Conservation (phyloP, 805 yeast species). For the Geotrichum ghanense region DNA sequence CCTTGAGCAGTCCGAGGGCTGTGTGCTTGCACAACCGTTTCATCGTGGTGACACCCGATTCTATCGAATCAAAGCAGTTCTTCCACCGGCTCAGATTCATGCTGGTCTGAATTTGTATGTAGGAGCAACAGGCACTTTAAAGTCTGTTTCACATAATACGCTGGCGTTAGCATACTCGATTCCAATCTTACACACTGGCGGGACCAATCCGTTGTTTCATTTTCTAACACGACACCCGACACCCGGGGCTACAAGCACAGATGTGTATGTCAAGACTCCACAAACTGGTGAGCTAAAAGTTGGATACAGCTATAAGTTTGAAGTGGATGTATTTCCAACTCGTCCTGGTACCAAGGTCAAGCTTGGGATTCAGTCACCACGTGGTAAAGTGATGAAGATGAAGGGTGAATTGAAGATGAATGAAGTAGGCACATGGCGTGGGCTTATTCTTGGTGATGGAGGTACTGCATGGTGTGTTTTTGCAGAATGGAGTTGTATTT, state of each 20-base stretch:
- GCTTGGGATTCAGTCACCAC: slow-evolving; percentile 71
- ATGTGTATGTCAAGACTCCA: slow-evolving; percentile 75
- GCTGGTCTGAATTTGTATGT: slow-evolving; percentile 72
- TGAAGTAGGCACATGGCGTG: slow-evolving; percentile 77
- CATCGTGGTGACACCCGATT: slow-evolving; percentile 56
- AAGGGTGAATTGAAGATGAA: slow-evolving; percentile 42
- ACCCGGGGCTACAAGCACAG: slow-evolving; percentile 55
- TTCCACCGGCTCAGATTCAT: slow-evolving; percentile 56
- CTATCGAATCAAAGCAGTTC: slow-evolving; percentile 67
- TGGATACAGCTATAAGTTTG: slow-evolving; percentile 54
- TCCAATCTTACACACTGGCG: slow-evolving; percentile 65
- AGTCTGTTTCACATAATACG: slow-evolving; percentile 16
- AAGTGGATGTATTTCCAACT: slow-evolving; percentile 46
- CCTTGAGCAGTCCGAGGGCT: slow-evolving; percentile 34
- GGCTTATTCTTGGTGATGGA: slow-evolving; percentile 65
- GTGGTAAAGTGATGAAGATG: slow-evolving; percentile 62
- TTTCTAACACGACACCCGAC: slow-evolving; percentile 68
- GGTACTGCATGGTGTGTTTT: slow-evolving; percentile 78
- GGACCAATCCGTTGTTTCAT: slow-evolving; percentile 41
- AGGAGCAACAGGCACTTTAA: slow-evolving; percentile 40
- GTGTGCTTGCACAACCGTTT: slow-evolving; percentile 65
- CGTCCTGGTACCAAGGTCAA: slow-evolving; percentile 35
- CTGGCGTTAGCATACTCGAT: slow-evolving; percentile 65
- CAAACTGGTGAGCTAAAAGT: slow-evolving; percentile 53
- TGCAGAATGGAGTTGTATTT: slow-evolving; percentile 76